phyloP scores from a whole-genome alignment of 208 protist species.

The Plasmodiophora brassicae region DNA sequence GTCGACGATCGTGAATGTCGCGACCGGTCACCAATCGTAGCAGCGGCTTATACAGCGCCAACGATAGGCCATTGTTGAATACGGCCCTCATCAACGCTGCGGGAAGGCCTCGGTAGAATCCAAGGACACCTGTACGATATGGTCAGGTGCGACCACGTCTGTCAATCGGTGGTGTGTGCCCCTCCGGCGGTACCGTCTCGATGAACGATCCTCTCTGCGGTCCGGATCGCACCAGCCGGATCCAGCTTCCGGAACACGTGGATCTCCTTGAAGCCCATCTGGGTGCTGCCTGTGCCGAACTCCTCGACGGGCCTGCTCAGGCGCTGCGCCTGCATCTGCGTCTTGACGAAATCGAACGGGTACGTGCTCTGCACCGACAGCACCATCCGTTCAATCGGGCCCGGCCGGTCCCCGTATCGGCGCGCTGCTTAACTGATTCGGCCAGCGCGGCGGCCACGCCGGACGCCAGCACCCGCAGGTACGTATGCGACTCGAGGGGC shows the following conservation, averaged over 20 bases:
- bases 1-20: neutral
- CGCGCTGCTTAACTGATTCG: no score
- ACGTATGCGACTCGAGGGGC: no score
- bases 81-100: neutral
- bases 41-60: constrained; percentile 1
- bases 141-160: neutral
- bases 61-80: constrained; percentile 13
- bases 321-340: constrained; percentile 2
- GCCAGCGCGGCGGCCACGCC: no score
- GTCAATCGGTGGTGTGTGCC: neutral
- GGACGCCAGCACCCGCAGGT: no score
- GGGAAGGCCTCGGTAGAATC: neutral
- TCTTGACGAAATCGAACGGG: constrained; percentile 4
- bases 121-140: neutral
- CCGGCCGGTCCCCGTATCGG: no score
- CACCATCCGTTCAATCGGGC: no score
- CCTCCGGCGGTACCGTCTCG: neutral
- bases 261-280: neutral
- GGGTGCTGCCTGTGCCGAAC: neutral
- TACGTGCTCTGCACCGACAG: neutral
- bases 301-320: neutral
- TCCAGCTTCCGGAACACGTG: neutral
- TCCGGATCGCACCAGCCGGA: neutral
- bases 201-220: neutral
- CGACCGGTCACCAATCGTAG: neutral